Evolutionary conservation across 768 basidiomycete genomes (phyloP), one percentile per base, ranked within the genome.

Genomic region (Mycena haematopus): DNA sequence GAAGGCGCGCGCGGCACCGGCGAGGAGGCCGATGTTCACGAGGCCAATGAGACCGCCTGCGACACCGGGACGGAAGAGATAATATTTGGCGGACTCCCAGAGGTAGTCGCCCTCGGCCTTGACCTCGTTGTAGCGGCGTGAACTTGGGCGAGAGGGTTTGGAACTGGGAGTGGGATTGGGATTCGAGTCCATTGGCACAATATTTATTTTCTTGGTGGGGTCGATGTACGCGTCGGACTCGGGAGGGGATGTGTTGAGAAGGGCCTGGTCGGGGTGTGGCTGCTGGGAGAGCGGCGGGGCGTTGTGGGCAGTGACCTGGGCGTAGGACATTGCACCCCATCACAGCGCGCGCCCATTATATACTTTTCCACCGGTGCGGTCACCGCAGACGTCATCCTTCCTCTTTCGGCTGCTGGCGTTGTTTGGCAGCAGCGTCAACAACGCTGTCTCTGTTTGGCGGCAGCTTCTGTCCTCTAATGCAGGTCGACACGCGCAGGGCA

Each of bases 21-120:
- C 83, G 27, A 92, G 68, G 21, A 92, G 74, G 21, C 91, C 91
- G 65, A 92, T 75, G 73, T 93, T 93, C 51, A 90, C 90, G 47
- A 92, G 71, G 45, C 90, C 90, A 63, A 92, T 67, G 29, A 92
- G 76, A 45, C 92, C 91, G 27, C 92, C 89, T 11, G 87, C 86
- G 53, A 90, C 84, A 25, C 85, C 85, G 15, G 91, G 90, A 29
- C 84, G 81, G 61, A 92, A 75, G 25, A 92, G 68, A 67, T 82
- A 79, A 29, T 82, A 74, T 65, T 85, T 86, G 5, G 82, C 73
- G 25, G 79, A 65, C 10, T 80, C 75, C 83, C 84, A 88, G 13
- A 86, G 67, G 58, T 86, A 80, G 54, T 76, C 71, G 29, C 82
- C 80, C 70, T 88, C 86, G 31, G 81, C 80, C 62, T 83, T 79